Percentiles rank a stretch among this genome's conserved stretches.
These are phyloP conservation scores for Megacollybia marginata DNA, from an alignment of 768 basidiomycete genomes.

Conservation along the genomic window DNA sequence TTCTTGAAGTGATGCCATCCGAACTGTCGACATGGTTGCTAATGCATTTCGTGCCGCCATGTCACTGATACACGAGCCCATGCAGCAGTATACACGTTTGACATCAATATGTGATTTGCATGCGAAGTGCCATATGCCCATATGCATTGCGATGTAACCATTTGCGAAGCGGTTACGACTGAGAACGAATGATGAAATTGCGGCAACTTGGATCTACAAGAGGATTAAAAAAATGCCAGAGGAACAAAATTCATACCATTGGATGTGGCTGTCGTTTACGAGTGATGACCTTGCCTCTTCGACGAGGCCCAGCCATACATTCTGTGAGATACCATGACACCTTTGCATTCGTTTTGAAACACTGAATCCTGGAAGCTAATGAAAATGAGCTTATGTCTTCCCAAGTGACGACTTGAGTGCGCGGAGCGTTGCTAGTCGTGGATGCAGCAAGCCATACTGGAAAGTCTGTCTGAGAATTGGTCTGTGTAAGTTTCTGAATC, in stretches of 20 bases:
- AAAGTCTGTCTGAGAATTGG: not conserved
- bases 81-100: constrained; percentile 13
- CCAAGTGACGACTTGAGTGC: not conserved
- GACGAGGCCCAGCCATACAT: too few relatives aligned
- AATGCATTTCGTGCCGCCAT: constrained; percentile 10
- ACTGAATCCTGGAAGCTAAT: constrained; percentile 6
- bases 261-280: constrained; percentile 13
- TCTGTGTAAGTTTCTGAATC: not conserved
- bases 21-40: constrained; percentile 8
- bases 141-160: constrained; percentile 15
- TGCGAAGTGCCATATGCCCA: too few relatives aligned
- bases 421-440: not conserved
- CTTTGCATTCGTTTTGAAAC: constrained; percentile 6
- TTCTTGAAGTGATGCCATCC: constrained; percentile 1
- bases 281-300: constrained; percentile 8
- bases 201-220: constrained; percentile 14
- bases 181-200: constrained; percentile 12
- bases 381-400: constrained; percentile 9
- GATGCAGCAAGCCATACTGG: not conserved
- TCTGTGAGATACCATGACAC: constrained; percentile 11
- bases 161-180: constrained; percentile 14
- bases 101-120: constrained; percentile 16
- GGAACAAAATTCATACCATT: constrained; percentile 6
- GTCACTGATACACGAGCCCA: constrained; percentile 12
- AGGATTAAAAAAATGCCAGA: not conserved